Base-by-base conservation (phyloP, 306 rosid genomes). In the Inga oerstediana region DNA sequence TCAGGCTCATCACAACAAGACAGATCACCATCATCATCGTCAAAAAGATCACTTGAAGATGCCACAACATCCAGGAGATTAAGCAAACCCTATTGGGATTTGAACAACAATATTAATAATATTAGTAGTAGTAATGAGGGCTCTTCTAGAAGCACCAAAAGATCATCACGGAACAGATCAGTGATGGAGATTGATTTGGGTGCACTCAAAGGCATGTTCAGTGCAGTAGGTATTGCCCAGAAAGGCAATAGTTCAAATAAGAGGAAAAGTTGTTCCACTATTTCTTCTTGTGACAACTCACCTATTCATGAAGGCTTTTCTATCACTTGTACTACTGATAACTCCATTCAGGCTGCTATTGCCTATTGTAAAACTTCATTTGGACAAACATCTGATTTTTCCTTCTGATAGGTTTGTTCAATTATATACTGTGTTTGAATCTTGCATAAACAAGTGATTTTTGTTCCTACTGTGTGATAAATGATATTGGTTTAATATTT, bases 341-440 rank as follows among this genome's bases (percentile, higher is more conserved):
- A 45, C 56, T 88, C 89, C 17, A 82, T 91, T 84, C 89, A 88
- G 78, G 86, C 90, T n/a, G 91, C 95, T 76, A 85, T 91, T 86
- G 87, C 91, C 30, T 89, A 91, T 67, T 91, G 95, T 72, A 91
- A 91, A 54, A 84, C 79, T 78, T 91, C 92, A 77, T 69, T 83
- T 44, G 80, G 84, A 15, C 87, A 85, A 48, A 37, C 82, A 12
- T 81, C 87, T 70, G 81, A 85, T 75, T 81, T 84, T 80, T 74
- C 72, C 6, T 83, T 79, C 76, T 75, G 64, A 8, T 56, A 58
- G 10, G 62, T 2, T 4, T 58, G 24, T 58, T 20, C 8, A 52
- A 52, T 39, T 48, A 48, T 52, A n/a, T 58, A 58, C 27, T 20
- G 3, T 20, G 64, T n/a, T 37, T 58, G 30, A 58, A 58, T 7